These are phyloP conservation scores for Fraxinus sp. DNA, from an alignment of 305 asterid species.

Conservation along the genomic window DNA sequence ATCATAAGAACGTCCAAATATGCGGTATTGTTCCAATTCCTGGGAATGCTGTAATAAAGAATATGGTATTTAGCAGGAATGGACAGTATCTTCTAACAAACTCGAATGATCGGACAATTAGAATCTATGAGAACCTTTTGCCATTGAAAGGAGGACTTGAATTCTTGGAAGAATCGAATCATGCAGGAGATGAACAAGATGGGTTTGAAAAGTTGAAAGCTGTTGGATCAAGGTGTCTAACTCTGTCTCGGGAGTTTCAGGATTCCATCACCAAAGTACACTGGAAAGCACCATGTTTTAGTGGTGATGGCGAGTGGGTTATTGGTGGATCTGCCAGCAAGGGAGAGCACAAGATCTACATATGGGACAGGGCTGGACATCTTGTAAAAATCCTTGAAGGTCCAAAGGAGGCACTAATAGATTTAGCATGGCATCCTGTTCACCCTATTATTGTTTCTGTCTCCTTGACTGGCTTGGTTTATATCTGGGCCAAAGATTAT, in stretches of 20 bases:
- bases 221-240: conserved; percentile 65
- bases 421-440: conserved; percentile 93
- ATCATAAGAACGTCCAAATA: conserved; percentile 45
- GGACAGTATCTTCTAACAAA: conserved; percentile 82
- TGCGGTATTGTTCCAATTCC: conserved; percentile 60
- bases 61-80: conserved; percentile 76
- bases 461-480: conserved; percentile 76
- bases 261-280: conserved; percentile 87
- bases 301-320: conserved; percentile 96
- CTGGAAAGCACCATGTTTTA: conserved; percentile 93
- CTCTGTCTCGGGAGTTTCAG: conserved; percentile 73
- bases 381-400: conserved; percentile 94
- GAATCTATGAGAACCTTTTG: conserved; percentile 78
- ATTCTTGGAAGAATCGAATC: conserved; percentile 40
- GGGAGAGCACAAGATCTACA: conserved; percentile 96
- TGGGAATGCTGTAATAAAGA: conserved; percentile 72
- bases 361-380: conserved; percentile 90
- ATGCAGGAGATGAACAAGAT: conserved; percentile 44
- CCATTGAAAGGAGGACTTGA: conserved; percentile 59
- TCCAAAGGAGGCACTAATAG: conserved; percentile 84
- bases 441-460: conserved; percentile 82
- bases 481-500: conserved; percentile 93
- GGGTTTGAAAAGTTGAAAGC: conserved; percentile 60
- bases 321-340: conserved; percentile 89
- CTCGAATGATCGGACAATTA: conserved; percentile 75